Evolutionary conservation across 2,329 filamentous ascomycete species (phyloP).

Genomic region (Penicillium sp.): DNA sequence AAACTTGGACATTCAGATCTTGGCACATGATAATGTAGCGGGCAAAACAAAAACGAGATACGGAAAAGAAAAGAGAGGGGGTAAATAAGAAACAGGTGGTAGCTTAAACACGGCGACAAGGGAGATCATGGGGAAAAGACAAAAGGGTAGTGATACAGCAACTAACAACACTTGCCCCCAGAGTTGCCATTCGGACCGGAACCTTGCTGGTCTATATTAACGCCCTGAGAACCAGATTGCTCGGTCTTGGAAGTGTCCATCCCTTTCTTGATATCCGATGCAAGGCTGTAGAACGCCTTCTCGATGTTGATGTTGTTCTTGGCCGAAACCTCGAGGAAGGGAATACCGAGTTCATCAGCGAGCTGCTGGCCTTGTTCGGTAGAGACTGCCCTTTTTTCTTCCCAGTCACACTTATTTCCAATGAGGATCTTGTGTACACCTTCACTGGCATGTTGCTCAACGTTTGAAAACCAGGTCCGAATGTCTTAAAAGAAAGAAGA

Average conservation of each 20-base stretch:
- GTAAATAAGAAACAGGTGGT: not conserved
- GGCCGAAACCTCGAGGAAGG: conserved; percentile 96
- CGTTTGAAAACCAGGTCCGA: conserved; percentile 98
- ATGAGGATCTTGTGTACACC: conserved; percentile 99
- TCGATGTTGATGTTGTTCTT: conserved; percentile 99
- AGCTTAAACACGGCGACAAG: not conserved
- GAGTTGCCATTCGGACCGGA: conserved; percentile 51
- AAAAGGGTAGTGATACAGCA: conserved; percentile 22
- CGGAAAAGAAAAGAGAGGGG: conserved; percentile 6
- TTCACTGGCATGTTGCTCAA: conserved; percentile 96
- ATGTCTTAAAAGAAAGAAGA: conserved; percentile 69
- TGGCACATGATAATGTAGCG: conserved; percentile 25
- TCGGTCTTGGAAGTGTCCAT: conserved; percentile 87
- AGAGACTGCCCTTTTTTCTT: conserved; percentile 93
- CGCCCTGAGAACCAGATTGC: conserved; percentile 57
- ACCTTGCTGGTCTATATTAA: conserved; percentile 67
- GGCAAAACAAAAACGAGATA: conserved; percentile 15
- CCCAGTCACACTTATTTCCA: conserved; percentile 99
- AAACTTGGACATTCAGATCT: conserved; percentile 25
- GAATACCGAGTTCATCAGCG: conserved; percentile 92
- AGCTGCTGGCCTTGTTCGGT: conserved; percentile 91
- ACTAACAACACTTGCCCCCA: conserved; percentile 76
- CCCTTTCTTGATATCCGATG: conserved; percentile 97
- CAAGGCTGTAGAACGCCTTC: conserved; percentile 94
- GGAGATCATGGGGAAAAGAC: not conserved